Conservation (phyloP, 139 green algal species). For the Auxenochlorella pyrenoidosa region DNA sequence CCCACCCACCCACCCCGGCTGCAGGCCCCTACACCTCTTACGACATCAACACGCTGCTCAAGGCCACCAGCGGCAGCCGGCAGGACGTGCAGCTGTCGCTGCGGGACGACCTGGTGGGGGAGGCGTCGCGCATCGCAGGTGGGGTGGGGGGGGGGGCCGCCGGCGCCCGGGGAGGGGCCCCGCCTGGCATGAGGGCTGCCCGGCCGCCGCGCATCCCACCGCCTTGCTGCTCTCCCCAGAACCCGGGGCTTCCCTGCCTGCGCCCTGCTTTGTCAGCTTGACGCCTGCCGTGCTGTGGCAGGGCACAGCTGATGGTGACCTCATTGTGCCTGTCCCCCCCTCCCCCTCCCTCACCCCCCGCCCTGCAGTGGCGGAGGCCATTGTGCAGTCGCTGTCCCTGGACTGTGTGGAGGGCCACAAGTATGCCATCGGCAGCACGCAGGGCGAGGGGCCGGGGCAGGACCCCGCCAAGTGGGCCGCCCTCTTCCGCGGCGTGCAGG, state of each 20-base stretch:
- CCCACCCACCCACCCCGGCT: background rate
- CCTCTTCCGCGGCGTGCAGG: conserved; percentile 60
- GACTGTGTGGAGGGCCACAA: conserved; percentile 45
- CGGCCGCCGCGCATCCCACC: too few species aligned
- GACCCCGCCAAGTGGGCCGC: conserved; percentile 65
- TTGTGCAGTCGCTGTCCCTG: conserved; percentile 71
- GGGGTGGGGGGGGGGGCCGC: background rate
- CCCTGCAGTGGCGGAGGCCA: conserved; percentile 73
- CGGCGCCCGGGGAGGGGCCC: too few species aligned
- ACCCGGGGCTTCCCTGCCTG: too few species aligned
- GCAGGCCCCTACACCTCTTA: conserved; percentile 96
- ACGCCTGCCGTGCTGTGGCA: too few species aligned
- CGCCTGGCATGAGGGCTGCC: too few species aligned
- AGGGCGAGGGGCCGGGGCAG: conserved; percentile 72
- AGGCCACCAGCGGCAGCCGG: conserved; percentile 60
- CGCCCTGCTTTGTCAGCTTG: too few species aligned
- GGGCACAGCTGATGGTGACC: too few species aligned
- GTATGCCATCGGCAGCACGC: conserved; percentile 66
- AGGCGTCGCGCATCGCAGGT: conserved; percentile 85
- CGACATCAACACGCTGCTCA: conserved; percentile 97
- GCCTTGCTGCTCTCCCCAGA: too few species aligned
- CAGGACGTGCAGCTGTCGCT: conserved; percentile 63
- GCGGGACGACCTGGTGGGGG: conserved; percentile 69
- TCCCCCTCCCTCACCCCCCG: too few species aligned
- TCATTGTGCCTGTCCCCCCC: too few species aligned